phyloP scores from a whole-genome alignment of 2,329 filamentous ascomycete genomes.

The Penicillium corylophilum region DNA sequence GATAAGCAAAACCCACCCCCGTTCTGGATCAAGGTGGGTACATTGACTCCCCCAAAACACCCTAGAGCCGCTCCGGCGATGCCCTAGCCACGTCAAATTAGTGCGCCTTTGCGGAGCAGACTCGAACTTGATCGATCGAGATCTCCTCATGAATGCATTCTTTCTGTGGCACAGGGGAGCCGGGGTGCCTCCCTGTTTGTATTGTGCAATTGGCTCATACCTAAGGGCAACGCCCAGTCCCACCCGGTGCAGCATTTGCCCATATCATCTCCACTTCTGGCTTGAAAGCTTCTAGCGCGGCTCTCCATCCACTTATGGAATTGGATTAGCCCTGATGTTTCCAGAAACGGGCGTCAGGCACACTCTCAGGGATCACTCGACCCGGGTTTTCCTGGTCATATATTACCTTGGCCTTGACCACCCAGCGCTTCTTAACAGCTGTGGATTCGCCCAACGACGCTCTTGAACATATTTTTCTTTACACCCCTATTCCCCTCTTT shows the following conservation, averaged over 20 bases:
- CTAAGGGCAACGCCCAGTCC: slow-evolving; percentile 6
- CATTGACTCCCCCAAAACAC: slow-evolving; percentile 3
- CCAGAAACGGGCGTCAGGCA: slow-evolving; percentile 23
- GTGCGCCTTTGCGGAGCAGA: slow-evolving; percentile 6
- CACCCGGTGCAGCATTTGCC: slow-evolving; percentile 9
- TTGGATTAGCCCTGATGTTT: slow-evolving; percentile 14
- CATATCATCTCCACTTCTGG: slow-evolving; percentile 15
- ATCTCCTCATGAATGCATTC: slow-evolving; percentile 9
- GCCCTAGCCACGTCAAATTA: slow-evolving; percentile 11
- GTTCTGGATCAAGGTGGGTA: slow-evolving; percentile 10
- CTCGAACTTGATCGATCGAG: slow-evolving; percentile 20
- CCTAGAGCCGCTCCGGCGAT: slow-evolving; percentile 12
- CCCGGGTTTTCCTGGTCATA: slow-evolving; percentile 12
- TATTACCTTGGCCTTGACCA: slow-evolving; percentile 13
- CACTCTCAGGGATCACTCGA: slow-evolving; percentile 10
- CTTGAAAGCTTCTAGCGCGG: slow-evolving; percentile 23
- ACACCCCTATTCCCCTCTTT: not conserved
- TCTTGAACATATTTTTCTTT: not conserved
- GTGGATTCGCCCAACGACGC: slow-evolving; percentile 2
- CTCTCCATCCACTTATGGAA: slow-evolving; percentile 22
- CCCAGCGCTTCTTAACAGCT: slow-evolving; percentile 9
- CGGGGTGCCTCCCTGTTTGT: slow-evolving; percentile 6
- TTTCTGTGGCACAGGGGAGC: slow-evolving; percentile 1
- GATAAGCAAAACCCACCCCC: slow-evolving; percentile 5
- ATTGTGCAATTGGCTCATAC: slow-evolving; percentile 10